A percentile compares a stretch with the other conserved stretches of the same genome.
phyloP scores from a whole-genome alignment of 2,329 filamentous ascomycete genomes.

The Ophiostoma sp. region DNA sequence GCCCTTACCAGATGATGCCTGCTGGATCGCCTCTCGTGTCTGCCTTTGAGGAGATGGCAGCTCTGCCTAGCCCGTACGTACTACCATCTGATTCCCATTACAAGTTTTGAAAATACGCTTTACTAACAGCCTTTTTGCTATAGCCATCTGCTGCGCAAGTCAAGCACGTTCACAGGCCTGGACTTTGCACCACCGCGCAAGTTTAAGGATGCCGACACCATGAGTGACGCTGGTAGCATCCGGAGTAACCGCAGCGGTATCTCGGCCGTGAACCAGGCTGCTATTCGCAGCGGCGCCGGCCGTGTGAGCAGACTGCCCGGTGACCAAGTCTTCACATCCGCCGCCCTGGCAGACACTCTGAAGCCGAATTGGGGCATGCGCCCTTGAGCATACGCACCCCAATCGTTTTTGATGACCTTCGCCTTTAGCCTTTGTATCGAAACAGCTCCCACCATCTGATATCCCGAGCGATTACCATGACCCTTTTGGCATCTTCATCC shows the following conservation, averaged over 20 bases:
- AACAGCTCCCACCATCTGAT: no score
- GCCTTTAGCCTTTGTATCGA: no score
- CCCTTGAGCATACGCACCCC: slow-evolving; percentile 22
- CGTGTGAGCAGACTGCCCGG: slow-evolving; percentile 78
- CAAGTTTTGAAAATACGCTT: no score
- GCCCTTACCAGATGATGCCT: slow-evolving; percentile 71
- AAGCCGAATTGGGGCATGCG: slow-evolving; percentile 57
- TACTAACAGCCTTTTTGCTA: no score
- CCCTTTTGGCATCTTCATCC: no score
- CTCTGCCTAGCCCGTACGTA: slow-evolving; percentile 68
- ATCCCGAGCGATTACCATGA: no score
- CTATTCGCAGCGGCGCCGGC: slow-evolving; percentile 76
- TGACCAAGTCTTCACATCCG: slow-evolving; percentile 71
- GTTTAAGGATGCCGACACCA: slow-evolving; percentile 57
- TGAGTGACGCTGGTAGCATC: slow-evolving; percentile 63
- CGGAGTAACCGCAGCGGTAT: slow-evolving; percentile 71
- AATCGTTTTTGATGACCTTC: no score
- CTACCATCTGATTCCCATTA: no score
- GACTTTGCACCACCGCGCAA: slow-evolving; percentile 76
- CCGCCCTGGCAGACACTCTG: slow-evolving; percentile 56
- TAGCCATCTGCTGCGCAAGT: slow-evolving; percentile 67
- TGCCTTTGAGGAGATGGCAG: slow-evolving; percentile 78
- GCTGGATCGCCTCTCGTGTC: slow-evolving; percentile 73
- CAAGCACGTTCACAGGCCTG: slow-evolving; percentile 68
- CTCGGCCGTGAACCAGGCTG: slow-evolving; percentile 61